Evolutionary conservation across 2,329 filamentous ascomycete species (phyloP), one percentile per base, ranked within the genome.

Genomic region (Diaporthe capsici): DNA sequence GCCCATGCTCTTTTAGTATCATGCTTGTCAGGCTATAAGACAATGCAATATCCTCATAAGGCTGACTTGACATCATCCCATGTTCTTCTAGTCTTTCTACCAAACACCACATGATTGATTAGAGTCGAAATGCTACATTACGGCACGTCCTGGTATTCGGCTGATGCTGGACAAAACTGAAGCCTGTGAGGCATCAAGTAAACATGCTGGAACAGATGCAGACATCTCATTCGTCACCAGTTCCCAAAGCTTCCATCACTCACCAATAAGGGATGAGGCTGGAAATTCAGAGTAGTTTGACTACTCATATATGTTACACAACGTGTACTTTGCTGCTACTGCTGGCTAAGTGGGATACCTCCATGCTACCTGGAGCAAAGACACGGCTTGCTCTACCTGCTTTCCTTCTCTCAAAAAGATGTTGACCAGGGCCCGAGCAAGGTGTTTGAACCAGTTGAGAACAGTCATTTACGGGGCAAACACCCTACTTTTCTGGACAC

Each of bases 41-140:
- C 47, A 39, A 68, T 68, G 65, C 65, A 34, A 39, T 53, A 68
- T 53, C 47, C 47, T 28, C 39, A 28, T 42, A 55, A 53, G 65
- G 65, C 65, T 68, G 63, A 53, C 8, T 53, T 53, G 63, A 68
- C 63, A 53, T 68, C 44, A 53, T 20, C 63, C 47, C 47, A 53
- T 68, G 25, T 47, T 37, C 63, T 67, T 15, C 28, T 17, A 2
- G 60, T 9, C 60, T 47, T 10, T 47, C n/a, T 20, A 28, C 9
- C 15, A 65, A 3, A 28, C 39, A 22, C 17, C 17, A 22, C 15
- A 22, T 7, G 3, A 20, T 9, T 22, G 4, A 47, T 47, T 44
- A 8, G 17, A 25, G 28, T 28, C 20, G 31, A 39, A 28, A 28
- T 10, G 60, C 12, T 20, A 2, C 22, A 12, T 42, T 25, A 4